Evolutionary conservation across 495 filamentous ascomycete species (phyloP).

Genomic region (Durotheca rogersii): DNA sequence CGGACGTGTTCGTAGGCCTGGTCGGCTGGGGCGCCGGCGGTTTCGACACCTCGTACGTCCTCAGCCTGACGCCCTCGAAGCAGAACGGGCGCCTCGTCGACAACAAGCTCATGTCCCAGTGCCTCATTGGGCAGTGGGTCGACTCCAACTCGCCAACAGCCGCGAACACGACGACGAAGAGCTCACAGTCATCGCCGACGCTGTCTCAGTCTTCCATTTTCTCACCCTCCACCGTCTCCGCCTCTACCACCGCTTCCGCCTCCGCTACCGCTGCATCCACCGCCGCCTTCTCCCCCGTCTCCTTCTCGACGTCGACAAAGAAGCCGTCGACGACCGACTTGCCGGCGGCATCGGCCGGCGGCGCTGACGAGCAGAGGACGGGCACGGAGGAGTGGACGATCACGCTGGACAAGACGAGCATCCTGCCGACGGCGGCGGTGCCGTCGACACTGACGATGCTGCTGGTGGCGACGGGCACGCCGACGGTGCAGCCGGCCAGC

Average conservation of each 20-base stretch:
- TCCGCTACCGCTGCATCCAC: background rate
- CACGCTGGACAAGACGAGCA: slow-evolving; percentile 15
- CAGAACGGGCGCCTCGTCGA: slow-evolving; percentile 43
- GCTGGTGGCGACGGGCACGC: slow-evolving; percentile 20
- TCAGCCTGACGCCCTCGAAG: slow-evolving; percentile 47
- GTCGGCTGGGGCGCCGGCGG: slow-evolving; percentile 52
- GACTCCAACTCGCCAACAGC: slow-evolving; percentile 12
- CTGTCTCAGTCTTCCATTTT: too few species aligned
- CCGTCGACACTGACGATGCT: slow-evolving; percentile 18
- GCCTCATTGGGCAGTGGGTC: slow-evolving; percentile 38
- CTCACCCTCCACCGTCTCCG: background rate
- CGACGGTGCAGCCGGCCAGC: slow-evolving; percentile 14
- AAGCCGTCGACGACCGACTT: background rate
- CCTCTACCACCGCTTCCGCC: background rate
- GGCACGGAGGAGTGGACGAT: background rate
- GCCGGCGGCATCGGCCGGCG: background rate
- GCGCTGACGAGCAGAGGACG: background rate
- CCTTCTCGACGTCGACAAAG: too few species aligned
- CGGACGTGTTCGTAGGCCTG: slow-evolving; percentile 54
- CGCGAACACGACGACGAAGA: slow-evolving; percentile 1
- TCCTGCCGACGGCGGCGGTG: slow-evolving; percentile 15
- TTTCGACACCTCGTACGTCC: slow-evolving; percentile 47
- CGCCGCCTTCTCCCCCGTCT: too few species aligned
- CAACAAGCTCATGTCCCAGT: slow-evolving; percentile 42
- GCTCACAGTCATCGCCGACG: slow-evolving; percentile 8